phyloP scores from a whole-genome alignment of 2,329 filamentous ascomycete genomes.

The Aspergillus pseudoterreus region DNA sequence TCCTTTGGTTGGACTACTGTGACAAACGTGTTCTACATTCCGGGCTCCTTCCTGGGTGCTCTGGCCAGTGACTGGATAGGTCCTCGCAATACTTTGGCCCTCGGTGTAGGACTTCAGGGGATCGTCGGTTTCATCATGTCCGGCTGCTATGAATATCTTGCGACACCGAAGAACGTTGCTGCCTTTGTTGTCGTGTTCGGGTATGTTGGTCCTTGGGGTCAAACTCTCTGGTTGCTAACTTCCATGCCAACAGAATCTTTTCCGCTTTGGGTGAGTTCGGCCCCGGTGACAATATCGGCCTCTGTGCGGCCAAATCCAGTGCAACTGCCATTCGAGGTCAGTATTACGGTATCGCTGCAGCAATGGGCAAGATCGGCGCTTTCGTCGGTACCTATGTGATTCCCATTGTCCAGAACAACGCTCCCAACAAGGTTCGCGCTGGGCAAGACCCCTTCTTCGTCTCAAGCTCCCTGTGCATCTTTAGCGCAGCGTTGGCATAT shows the following conservation, averaged over 20 bases:
- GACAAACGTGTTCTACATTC: slow-evolving; percentile 84
- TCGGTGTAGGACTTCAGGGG: slow-evolving; percentile 69
- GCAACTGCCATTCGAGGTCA: slow-evolving; percentile 83
- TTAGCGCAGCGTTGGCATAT: slow-evolving; percentile 64
- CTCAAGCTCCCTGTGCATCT: slow-evolving; percentile 70
- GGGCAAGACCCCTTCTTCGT: slow-evolving; percentile 91
- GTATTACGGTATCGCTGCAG: slow-evolving; percentile 55
- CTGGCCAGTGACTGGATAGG: slow-evolving; percentile 75
- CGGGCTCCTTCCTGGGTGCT: slow-evolving; percentile 73
- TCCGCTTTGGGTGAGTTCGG: slow-evolving; percentile 74
- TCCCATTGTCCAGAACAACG: slow-evolving; percentile 61
- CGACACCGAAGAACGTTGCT: slow-evolving; percentile 62
- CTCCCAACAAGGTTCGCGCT: slow-evolving; percentile 52
- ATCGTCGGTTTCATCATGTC: slow-evolving; percentile 87
- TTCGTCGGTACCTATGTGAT: slow-evolving; percentile 85
- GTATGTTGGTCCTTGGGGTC: slow-evolving; percentile 20
- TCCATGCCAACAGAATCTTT: slow-evolving; percentile 54
- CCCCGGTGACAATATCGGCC: slow-evolving; percentile 86
- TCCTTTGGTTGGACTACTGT: slow-evolving; percentile 85
- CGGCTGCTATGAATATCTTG: slow-evolving; percentile 69
- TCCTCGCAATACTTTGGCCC: slow-evolving; percentile 67
- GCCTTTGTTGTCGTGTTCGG: slow-evolving; percentile 78
- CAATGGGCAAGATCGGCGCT: slow-evolving; percentile 53
- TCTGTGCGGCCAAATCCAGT: slow-evolving; percentile 81
- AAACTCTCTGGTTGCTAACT: not conserved